Conservation (phyloP, 179 eudicot genomes). For the Silene coronaria region DNA sequence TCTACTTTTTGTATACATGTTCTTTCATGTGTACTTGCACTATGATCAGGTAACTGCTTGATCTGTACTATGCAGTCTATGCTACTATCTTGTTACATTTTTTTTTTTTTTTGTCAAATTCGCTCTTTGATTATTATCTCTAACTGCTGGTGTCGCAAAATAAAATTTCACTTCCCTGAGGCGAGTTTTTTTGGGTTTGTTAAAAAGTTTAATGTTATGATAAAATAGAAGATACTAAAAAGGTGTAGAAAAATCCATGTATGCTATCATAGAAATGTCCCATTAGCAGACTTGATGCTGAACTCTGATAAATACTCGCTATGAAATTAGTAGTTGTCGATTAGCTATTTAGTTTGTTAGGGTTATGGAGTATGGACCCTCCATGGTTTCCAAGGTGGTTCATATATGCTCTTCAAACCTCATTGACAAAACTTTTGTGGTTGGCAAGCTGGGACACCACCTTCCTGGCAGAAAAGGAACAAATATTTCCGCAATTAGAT, state of each 20-base stretch:
- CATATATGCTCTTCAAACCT: too few relatives aligned
- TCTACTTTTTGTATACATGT: conserved; percentile 76
- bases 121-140: neutral
- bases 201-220: too few relatives aligned
- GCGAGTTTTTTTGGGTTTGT: neutral
- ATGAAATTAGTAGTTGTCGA: too few relatives aligned
- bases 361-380: too few relatives aligned
- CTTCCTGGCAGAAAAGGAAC: too few relatives aligned
- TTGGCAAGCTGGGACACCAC: too few relatives aligned
- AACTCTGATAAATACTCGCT: too few relatives aligned
- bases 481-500: too few relatives aligned
- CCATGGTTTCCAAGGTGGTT: too few relatives aligned
- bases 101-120: neutral
- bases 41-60: conserved; percentile 65
- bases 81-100: neutral
- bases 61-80: neutral
- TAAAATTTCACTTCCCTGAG: neutral
- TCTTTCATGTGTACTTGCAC: conserved; percentile 79
- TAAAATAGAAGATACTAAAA: neutral
- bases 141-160: neutral
- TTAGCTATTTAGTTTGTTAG: too few relatives aligned
- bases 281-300: too few relatives aligned
- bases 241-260: neutral
- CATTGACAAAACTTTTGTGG: too few relatives aligned
- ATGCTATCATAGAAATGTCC: neutral